These are phyloP conservation scores for Coemansia sp. DNA, from an alignment of 192 early-diverging fungal species.

Conservation along the genomic window DNA sequence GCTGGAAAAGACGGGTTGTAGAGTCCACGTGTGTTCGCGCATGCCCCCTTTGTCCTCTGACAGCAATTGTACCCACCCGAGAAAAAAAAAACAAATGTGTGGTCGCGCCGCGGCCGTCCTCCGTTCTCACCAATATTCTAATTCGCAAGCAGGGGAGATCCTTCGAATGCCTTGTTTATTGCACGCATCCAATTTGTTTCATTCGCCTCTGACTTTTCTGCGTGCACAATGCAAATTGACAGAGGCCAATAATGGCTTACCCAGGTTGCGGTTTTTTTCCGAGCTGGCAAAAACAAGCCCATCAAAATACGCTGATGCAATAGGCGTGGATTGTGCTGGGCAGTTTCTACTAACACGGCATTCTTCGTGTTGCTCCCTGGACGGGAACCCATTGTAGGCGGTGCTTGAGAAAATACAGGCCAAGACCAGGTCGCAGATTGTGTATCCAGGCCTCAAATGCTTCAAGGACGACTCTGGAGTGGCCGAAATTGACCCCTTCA, in stretches of 20 bases:
- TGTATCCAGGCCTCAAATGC: constrained; percentile 71
- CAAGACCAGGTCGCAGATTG: constrained; percentile 66
- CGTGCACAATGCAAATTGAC: background rate
- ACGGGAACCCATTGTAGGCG: constrained; percentile 45
- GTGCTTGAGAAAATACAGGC: constrained; percentile 82
- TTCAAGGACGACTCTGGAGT: constrained; percentile 56
- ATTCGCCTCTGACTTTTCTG: constrained; percentile 2
- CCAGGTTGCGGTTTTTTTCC: background rate
- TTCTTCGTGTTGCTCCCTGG: background rate
- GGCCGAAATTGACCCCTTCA: constrained; percentile 66
- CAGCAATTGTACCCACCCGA: background rate
- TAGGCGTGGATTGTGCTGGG: background rate
- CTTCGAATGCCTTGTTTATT: background rate
- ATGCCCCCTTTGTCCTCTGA: background rate
- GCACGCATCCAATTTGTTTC: constrained; percentile 2
- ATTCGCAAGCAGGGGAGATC: no score
- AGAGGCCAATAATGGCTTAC: background rate
- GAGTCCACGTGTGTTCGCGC: background rate
- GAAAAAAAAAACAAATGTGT: background rate
- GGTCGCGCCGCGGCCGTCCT: background rate
- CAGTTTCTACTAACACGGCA: background rate
- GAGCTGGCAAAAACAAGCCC: background rate
- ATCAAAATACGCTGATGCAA: background rate
- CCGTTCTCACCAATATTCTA: background rate
- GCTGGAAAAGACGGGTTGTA: background rate